Evolutionary conservation across 2,329 filamentous ascomycete species (phyloP).

Genomic region (Trichoderma asperellum): DNA sequence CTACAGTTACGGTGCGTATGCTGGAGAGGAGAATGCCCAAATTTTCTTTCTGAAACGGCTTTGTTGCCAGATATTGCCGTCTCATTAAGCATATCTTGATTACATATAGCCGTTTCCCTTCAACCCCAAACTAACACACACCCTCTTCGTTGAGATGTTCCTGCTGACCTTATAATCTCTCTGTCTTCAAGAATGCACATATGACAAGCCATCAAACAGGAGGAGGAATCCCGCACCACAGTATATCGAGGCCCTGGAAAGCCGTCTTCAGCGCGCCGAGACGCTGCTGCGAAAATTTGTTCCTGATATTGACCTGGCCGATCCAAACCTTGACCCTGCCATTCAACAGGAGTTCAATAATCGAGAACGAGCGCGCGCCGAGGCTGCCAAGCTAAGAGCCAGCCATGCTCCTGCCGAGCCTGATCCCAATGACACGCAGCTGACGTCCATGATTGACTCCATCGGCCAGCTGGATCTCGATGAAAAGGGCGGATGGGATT

Average conservation of each 20-base stretch:
- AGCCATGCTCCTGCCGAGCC: slow-evolving; percentile 38
- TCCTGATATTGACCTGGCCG: slow-evolving; percentile 82
- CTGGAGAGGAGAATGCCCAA: not conserved
- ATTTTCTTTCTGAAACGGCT: not conserved
- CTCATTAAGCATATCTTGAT: not conserved
- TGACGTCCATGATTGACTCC: slow-evolving; percentile 94
- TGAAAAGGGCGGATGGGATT: slow-evolving; percentile 91
- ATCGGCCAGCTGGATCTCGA: slow-evolving; percentile 90
- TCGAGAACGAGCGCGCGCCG: slow-evolving; percentile 55
- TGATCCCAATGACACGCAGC: slow-evolving; percentile 67
- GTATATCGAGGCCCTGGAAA: slow-evolving; percentile 89
- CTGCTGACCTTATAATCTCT: not conserved
- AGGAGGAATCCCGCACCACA: slow-evolving; percentile 88
- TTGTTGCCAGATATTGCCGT: not conserved
- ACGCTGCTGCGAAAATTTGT: slow-evolving; percentile 76
- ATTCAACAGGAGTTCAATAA: slow-evolving; percentile 70
- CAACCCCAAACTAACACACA: not conserved
- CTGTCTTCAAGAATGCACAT: slow-evolving; percentile 74
- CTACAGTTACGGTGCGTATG: slow-evolving; percentile 86
- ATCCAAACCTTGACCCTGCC: slow-evolving; percentile 78
- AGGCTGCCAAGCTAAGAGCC: slow-evolving; percentile 48
- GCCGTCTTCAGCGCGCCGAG: slow-evolving; percentile 80
- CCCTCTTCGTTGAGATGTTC: not conserved
- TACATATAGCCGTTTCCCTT: not conserved
- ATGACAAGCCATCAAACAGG: slow-evolving; percentile 92